Evolutionary conservation across 169 alveolate genomes (phyloP).

Genomic region (Plasmodium vinckei): DNA sequence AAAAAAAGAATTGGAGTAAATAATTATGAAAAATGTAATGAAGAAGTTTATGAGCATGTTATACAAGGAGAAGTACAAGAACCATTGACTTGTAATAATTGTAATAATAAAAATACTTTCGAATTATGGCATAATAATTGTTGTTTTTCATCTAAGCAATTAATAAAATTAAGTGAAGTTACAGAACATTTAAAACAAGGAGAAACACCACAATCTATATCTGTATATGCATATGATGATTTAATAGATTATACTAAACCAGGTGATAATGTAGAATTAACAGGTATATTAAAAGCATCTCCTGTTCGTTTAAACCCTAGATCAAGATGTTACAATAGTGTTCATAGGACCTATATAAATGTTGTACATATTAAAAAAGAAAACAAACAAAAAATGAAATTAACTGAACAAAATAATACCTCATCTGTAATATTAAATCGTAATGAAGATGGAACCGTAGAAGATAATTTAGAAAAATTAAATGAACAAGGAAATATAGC

Average conservation of each 20-base stretch:
- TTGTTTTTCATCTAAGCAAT: constrained; percentile 95
- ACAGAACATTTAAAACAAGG: constrained; percentile 95
- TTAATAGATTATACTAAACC: constrained; percentile 96
- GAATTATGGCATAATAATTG: constrained; percentile 95
- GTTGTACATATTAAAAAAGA: constrained; percentile 89
- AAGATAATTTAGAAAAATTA: constrained; percentile 68
- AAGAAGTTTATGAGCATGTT: constrained; percentile 89
- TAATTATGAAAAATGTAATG: constrained; percentile 88
- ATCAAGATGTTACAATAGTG: constrained; percentile 92
- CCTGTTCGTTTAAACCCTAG: constrained; percentile 93
- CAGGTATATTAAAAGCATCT: constrained; percentile 96
- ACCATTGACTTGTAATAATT: constrained; percentile 94
- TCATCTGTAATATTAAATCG: constrained; percentile 51
- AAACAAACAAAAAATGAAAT: constrained; percentile 79
- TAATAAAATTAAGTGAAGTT: constrained; percentile 94
- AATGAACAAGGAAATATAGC: constrained; percentile 77
- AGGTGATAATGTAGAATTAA: constrained; percentile 97
- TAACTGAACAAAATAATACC: constrained; percentile 74
- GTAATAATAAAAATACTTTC: constrained; percentile 93
- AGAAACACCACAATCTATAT: constrained; percentile 92
- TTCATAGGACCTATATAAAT: constrained; percentile 95
- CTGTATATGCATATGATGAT: constrained; percentile 96
- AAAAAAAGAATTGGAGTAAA: constrained; percentile 86
- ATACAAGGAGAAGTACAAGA: constrained; percentile 96
- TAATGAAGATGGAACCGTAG: constrained; percentile 79